These are phyloP conservation scores for Pueraria montana DNA, from an alignment of 306 rosid species.

Conservation along the genomic window DNA sequence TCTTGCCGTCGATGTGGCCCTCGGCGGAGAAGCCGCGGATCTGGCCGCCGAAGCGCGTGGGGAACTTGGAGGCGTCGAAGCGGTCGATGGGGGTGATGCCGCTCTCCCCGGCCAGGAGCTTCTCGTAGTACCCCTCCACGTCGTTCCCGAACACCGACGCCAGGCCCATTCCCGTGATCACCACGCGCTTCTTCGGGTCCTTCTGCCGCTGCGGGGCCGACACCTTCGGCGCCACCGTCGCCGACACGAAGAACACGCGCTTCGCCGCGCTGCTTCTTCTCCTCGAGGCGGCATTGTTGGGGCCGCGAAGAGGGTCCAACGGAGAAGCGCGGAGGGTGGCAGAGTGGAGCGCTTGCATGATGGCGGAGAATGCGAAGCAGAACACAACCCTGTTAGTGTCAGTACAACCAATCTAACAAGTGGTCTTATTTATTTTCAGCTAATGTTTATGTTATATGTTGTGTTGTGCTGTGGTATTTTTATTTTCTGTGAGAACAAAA, in stretches of 20 bases:
- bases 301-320: not conserved
- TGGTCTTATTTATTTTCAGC: not conserved
- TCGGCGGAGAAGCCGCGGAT: constrained; percentile 82
- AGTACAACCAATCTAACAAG: not conserved
- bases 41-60: constrained; percentile 96
- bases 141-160: constrained; percentile 94
- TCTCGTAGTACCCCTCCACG: constrained; percentile 79
- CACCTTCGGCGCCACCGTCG: constrained; percentile 53
- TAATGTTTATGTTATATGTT: too few species aligned
- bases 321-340: constrained; percentile 4
- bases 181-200: constrained; percentile 96
- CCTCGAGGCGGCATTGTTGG: not conserved
- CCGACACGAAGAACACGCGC: constrained; percentile 59
- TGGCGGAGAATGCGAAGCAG: constrained; percentile 22
- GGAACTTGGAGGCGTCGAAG: constrained; percentile 92
- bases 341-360: constrained; percentile 28
- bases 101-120: constrained; percentile 89
- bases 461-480: too few species aligned
- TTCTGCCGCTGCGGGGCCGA: constrained; percentile 83
- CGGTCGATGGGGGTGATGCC: constrained; percentile 83
- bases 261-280: not conserved
- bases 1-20: constrained; percentile 95
- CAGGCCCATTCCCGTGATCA: constrained; percentile 89
- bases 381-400: not conserved
- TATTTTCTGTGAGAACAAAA: too few species aligned